Base-by-base conservation (phyloP, 139 green algal species). In the Prasinococcaceae sp. region DNA sequence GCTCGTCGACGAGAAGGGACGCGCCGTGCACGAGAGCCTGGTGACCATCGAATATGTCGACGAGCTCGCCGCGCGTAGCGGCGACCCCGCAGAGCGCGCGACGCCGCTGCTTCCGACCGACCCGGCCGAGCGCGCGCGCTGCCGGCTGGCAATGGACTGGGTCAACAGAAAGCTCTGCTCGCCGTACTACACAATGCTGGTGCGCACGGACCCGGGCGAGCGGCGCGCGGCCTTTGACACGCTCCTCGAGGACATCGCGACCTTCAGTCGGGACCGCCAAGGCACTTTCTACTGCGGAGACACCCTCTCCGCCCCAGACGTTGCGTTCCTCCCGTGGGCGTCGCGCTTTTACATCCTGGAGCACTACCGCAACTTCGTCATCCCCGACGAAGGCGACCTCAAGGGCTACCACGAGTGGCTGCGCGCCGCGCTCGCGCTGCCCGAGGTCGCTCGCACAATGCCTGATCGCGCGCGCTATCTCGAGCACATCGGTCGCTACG, bases 251-350 rank as follows among this genome's bases (percentile, higher is more conserved):
- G 43, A 22, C 42, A n/a, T 63, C 4, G 37, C 30, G 12, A 28
- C 6, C 2, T 59, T 49, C 16, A 39, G 36, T 24, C n/a, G 16
- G 12, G 12, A 41, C 12, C 33, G 33, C 12, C 33, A 41, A 14
- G 33, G 33, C 33, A 41, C 33, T 20, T 41, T 41, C 33, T 42
- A 30, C 17, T 55, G 28, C 17, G 48, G 16, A 5, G 28, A 44
- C 3, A 47, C 30, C 6, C 55, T 47, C 4, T 41, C 42, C 5
- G 24, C 48, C 23, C 43, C 48, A 14, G 55, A 63, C 32, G 46
- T 47, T 22, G 45, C 55, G 22, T 32, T 55, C 22, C 51, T 63
- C 1, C 55, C 55, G 8, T 63, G 55, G 55, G 55, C 55, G 32
- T 28, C 28, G 23, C 32, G 55, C 19, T 40, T 55, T 1, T 47